Percentiles rank a stretch among this genome's conserved stretches.
These are phyloP conservation scores for Ophiostoma sp. DNA, from an alignment of 2,329 filamentous ascomycete species.

Conservation along the genomic window DNA sequence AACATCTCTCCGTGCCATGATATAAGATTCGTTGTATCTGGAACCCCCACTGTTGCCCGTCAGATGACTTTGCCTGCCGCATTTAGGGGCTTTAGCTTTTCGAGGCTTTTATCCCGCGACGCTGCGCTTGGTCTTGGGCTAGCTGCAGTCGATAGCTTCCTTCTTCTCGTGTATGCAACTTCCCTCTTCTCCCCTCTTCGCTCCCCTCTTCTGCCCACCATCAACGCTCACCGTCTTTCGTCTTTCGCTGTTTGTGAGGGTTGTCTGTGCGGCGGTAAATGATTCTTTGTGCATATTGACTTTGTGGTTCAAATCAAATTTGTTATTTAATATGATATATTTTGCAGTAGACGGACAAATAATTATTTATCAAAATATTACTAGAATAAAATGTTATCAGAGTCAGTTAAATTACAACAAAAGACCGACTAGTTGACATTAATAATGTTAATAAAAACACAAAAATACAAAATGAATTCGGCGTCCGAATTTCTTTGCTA, in stretches of 20 bases:
- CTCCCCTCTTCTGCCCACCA: slow-evolving; percentile 8
- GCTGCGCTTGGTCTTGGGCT: neutral
- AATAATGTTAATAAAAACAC: too few species aligned
- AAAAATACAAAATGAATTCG: too few species aligned
- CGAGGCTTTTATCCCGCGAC: neutral
- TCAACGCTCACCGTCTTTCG: slow-evolving; percentile 13
- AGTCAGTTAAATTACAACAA: too few species aligned
- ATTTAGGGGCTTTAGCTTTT: neutral
- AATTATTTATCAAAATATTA: too few species aligned
- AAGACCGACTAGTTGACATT: too few species aligned
- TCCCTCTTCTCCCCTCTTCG: neutral
- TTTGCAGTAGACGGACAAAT: too few species aligned
- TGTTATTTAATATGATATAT: too few species aligned
- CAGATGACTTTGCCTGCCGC: slow-evolving; percentile 4
- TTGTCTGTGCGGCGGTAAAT: neutral
- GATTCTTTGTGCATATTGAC: neutral
- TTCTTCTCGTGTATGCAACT: slow-evolving; percentile 1
- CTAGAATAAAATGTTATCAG: too few species aligned
- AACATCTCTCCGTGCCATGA: neutral
- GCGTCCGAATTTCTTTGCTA: too few species aligned
- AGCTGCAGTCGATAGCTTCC: neutral
- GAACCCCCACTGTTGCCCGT: slow-evolving; percentile 3
- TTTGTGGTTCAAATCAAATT: too few species aligned
- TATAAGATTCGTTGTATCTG: neutral
- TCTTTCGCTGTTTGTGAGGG: neutral